phyloP scores from a whole-genome alignment of 164 flowering plant genomes.

The Cinnamomum chago region DNA sequence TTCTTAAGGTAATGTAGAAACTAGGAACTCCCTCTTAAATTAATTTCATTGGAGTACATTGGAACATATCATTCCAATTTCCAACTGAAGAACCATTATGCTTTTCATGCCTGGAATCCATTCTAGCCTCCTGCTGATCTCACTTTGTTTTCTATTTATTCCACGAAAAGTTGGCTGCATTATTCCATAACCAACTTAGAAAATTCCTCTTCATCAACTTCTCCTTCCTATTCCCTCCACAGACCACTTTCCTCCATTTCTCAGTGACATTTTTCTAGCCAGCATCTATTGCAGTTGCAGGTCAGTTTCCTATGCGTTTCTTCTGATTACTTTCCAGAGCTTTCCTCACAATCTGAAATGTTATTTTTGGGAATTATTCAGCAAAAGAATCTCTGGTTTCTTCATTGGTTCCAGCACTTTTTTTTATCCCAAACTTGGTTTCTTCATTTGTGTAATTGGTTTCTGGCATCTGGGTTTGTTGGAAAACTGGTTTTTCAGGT shows the following conservation, averaged over 20 bases:
- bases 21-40: neutral
- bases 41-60: too few relatives aligned
- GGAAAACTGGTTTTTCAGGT: neutral
- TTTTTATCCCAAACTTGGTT: neutral
- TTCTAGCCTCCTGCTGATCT: neutral
- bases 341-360: neutral
- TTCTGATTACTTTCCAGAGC: neutral
- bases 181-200: neutral
- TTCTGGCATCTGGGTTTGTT: neutral
- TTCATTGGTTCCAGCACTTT: neutral
- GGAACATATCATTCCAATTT: constrained; percentile 5
- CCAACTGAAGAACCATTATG: constrained; percentile 7
- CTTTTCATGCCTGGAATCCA: constrained; percentile 16
- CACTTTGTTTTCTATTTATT: neutral
- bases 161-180: neutral
- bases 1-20: neutral
- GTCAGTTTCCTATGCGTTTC: neutral
- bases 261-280: neutral
- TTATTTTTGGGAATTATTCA: neutral
- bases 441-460: neutral
- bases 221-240: neutral
- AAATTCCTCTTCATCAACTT: neutral
- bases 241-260: neutral
- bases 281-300: neutral
- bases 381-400: neutral